phyloP scores from a whole-genome alignment of 352 stramenopile species.

The Globisporangium okanoganense region DNA sequence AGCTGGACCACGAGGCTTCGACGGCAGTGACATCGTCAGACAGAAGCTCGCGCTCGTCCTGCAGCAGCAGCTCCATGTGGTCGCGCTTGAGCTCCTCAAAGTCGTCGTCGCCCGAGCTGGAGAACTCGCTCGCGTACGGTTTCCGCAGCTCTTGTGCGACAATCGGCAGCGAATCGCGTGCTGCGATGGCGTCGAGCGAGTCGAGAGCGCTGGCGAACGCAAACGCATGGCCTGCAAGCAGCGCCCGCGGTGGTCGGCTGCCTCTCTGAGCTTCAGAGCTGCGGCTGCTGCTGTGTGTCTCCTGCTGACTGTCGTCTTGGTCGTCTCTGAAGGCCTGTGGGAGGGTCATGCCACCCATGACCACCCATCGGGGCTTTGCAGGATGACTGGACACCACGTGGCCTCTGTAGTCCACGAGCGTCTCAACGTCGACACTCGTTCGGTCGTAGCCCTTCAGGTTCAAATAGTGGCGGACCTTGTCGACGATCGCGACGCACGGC shows the following conservation, averaged over 20 bases:
- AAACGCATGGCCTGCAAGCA: background rate
- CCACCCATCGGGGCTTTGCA: slow-evolving; percentile 1
- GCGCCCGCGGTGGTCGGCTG: background rate
- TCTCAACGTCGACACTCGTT: slow-evolving; percentile 3
- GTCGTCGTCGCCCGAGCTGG: slow-evolving; percentile 1
- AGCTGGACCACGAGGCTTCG: slow-evolving; percentile 17
- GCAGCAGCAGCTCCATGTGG: slow-evolving; percentile 13
- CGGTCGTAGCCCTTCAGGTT: background rate
- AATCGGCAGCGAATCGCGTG: background rate
- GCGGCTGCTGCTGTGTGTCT: background rate
- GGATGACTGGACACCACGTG: background rate
- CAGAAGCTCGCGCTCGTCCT: slow-evolving; percentile 15
- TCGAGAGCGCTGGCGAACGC: slow-evolving; percentile 8
- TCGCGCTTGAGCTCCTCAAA: slow-evolving; percentile 10
- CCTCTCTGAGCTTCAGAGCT: background rate
- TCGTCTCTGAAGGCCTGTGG: background rate
- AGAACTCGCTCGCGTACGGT: slow-evolving; percentile 9
- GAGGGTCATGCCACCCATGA: background rate
- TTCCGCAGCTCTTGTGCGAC: background rate
- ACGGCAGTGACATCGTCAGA: background rate
- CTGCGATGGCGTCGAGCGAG: background rate
- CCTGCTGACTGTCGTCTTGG: background rate
- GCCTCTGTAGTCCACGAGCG: background rate
- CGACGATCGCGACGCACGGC: slow-evolving; percentile 6
- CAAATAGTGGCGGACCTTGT: background rate